Evolutionary conservation across 2,329 filamentous ascomycete genomes (phyloP).

Genomic region (Trichoderma simmonsii): DNA sequence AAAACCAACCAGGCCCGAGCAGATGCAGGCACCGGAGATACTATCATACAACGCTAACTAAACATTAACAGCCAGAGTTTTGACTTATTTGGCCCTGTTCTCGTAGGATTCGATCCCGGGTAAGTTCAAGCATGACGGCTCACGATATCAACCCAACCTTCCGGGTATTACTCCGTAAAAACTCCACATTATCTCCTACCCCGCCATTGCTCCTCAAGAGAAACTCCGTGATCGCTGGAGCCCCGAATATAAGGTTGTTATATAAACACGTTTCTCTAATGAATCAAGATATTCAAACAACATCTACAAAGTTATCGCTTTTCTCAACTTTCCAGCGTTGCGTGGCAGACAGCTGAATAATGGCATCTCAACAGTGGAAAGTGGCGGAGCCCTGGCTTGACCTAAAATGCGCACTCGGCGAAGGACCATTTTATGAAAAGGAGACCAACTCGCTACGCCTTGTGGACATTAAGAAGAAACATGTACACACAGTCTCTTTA

Average conservation of each 20-base stretch:
- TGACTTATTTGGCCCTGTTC: not conserved
- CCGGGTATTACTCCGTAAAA: constrained; percentile 9
- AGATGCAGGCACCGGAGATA: not conserved
- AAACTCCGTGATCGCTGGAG: not conserved
- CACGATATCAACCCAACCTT: not conserved
- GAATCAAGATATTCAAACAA: not conserved
- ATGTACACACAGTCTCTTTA: constrained; percentile 69
- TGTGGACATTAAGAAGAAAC: constrained; percentile 77
- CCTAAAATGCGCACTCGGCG: constrained; percentile 64
- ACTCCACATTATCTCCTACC: constrained; percentile 16
- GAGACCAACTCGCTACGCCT: constrained; percentile 66
- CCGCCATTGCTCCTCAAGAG: constrained; percentile 16
- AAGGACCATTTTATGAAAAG: constrained; percentile 72
- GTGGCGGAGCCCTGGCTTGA: constrained; percentile 54
- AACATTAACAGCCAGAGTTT: not conserved
- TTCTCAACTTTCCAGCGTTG: not conserved
- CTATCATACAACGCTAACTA: not conserved
- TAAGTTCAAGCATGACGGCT: not conserved
- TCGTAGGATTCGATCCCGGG: not conserved
- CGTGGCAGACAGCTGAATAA: not conserved
- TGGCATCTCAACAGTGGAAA: constrained; percentile 46
- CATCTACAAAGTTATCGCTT: not conserved
- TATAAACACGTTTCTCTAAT: not conserved
- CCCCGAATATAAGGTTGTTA: not conserved
- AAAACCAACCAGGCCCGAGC: not conserved